Evolutionary conservation across 2,329 filamentous ascomycete species (phyloP).

Genomic region (Diaporthe citriasiana): DNA sequence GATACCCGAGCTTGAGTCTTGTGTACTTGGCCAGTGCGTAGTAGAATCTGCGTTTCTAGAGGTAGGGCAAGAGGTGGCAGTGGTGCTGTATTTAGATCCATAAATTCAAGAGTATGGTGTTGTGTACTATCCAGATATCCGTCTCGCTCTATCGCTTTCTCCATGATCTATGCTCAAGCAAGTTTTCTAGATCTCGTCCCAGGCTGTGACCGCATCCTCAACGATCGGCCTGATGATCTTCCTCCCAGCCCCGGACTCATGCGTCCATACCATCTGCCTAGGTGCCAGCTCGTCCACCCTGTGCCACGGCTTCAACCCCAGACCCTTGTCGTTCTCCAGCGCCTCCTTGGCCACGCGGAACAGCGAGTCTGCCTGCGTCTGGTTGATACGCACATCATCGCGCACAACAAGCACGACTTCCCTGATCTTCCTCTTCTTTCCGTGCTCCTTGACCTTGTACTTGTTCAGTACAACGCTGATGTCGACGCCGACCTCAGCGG

Average conservation of each 20-base stretch:
- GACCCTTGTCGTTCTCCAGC: constrained; percentile 55
- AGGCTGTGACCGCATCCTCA: constrained; percentile 56
- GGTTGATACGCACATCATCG: constrained; percentile 59
- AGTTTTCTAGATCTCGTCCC: constrained; percentile 37
- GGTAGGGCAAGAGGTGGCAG: neutral
- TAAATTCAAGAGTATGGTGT: neutral
- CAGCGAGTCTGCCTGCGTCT: constrained; percentile 57
- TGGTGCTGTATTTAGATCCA: neutral
- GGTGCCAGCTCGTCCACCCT: constrained; percentile 55
- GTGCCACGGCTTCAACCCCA: constrained; percentile 60
- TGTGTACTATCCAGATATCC: neutral
- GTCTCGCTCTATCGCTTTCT: neutral
- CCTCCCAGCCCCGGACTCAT: constrained; percentile 54
- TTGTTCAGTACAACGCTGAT: constrained; percentile 61
- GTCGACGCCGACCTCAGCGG: constrained; percentile 59
- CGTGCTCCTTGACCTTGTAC: constrained; percentile 57
- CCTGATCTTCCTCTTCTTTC: constrained; percentile 60
- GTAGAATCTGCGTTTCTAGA: neutral
- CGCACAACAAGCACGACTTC: constrained; percentile 61
- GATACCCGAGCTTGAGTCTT: neutral
- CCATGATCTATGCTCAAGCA: neutral
- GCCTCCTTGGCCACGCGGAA: constrained; percentile 57
- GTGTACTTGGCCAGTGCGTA: neutral
- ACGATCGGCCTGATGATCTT: constrained; percentile 61
- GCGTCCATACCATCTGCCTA: constrained; percentile 63